phyloP scores from a whole-genome alignment of 495 filamentous ascomycete species.

The Achaetomiella virescens region DNA sequence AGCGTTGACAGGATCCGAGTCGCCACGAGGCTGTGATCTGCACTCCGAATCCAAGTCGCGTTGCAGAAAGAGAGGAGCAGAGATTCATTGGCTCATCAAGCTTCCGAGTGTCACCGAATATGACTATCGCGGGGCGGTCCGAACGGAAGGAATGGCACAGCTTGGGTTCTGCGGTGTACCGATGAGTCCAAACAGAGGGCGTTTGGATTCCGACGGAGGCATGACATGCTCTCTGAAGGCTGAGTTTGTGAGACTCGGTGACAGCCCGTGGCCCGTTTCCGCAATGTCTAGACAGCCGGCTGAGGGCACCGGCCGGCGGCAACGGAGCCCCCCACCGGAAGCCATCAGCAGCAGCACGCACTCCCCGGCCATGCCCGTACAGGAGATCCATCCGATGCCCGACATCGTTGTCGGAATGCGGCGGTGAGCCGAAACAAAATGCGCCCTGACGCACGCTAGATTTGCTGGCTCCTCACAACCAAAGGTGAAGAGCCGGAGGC shows the following conservation, averaged over 20 bases:
- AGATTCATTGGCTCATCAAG: background rate
- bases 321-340: background rate
- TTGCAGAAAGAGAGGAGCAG: background rate
- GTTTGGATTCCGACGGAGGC: background rate
- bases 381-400: constrained; percentile 2
- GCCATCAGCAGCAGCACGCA: background rate
- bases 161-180: background rate
- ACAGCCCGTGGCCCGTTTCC: constrained; percentile 1
- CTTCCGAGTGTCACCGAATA: constrained; percentile 9
- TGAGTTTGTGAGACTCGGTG: background rate
- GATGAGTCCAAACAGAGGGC: background rate
- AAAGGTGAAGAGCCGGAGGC: constrained; percentile 6
- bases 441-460: constrained; percentile 1
- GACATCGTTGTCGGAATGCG: background rate
- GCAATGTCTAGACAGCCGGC: background rate
- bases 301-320: background rate
- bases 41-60: constrained; percentile 2
- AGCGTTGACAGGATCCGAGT: constrained; percentile 8
- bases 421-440: constrained; percentile 9
- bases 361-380: too few species aligned
- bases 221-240: background rate
- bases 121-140: constrained; percentile 12
- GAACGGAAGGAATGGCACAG: constrained; percentile 14
- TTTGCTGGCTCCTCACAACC: constrained; percentile 11
- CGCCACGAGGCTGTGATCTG: constrained; percentile 7